Base-by-base conservation (phyloP, 805 yeast genomes). In the Phaffomyces antillensis region DNA sequence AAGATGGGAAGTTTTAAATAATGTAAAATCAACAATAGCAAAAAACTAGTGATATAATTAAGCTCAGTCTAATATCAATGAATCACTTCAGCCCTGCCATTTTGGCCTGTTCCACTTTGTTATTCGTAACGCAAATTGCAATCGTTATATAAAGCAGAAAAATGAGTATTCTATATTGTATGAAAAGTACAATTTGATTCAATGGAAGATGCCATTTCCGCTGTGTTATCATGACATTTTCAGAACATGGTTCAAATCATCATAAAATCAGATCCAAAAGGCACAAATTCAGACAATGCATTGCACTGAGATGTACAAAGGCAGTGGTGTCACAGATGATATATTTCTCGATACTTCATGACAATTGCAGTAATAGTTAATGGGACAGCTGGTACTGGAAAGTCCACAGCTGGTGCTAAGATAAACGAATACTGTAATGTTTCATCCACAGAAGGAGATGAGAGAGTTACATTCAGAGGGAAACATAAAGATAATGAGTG, bases 361-460 rank as follows among this genome's bases (percentile, higher is more conserved):
- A 40, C 48, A 17, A 49, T 42, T 4, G 77, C 79, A 2, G 62
- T 78, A 28, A 79, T 89, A 3, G 79, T 91, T 8, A 96, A 95
- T 12, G 99, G 99, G 0, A 96, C 98, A 1, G 90, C 96, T 0
- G 98, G 98, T 10, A 85, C 96, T 2, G 99, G 99, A 1, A 93
- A 93, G 61, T 73, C 95, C 20, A 86, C 96, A 2, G 75, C 85
- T 20, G 95, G 86, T 0, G 66, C 66, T 15, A 56, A 62, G 11
- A 56, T 90, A 20, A 62, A 83, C 0, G 48, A 65, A 18, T 57
- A 64, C 20, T 71, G 78, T 17, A 47, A 62, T 3, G 71, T 83
- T 40, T 71, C 79, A 3, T 88, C 76, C 58, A 62, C 89, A 13
- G 99, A 93, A 62, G 99, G 98, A 6, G 99, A 93, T 61, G 63